Evolutionary conservation across 163 green algal species (phyloP).

Genomic region (Scenedesmus sp.): DNA sequence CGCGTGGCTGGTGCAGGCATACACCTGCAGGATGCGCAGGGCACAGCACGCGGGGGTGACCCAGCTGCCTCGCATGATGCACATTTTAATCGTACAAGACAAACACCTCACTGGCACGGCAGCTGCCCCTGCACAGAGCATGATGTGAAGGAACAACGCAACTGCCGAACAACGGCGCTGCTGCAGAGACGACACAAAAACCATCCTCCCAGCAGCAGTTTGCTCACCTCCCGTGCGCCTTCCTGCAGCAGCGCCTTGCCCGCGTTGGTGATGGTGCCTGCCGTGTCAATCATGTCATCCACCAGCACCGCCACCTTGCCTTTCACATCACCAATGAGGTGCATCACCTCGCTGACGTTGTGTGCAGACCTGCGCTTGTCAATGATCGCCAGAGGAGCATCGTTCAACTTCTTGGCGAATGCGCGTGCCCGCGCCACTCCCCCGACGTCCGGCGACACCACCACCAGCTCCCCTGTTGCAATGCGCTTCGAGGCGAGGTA

Average conservation of each 20-base stretch:
- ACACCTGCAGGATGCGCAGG: constrained; percentile 73
- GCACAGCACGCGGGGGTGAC: not conserved
- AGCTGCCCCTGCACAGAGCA: too few species aligned
- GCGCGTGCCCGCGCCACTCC: constrained; percentile 96
- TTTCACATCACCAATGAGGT: constrained; percentile 98
- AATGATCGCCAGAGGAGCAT: constrained; percentile 98
- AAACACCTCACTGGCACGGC: too few species aligned
- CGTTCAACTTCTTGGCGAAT: constrained; percentile 99
- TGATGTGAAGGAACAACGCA: too few species aligned
- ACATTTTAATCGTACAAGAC: not conserved
- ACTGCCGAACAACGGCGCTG: too few species aligned
- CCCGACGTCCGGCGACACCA: constrained; percentile 99
- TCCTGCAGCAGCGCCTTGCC: constrained; percentile 91
- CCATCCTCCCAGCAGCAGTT: not conserved
- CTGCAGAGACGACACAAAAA: too few species aligned
- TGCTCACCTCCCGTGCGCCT: constrained; percentile 82
- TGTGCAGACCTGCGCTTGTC: constrained; percentile 97
- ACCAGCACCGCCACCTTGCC: constrained; percentile 99
- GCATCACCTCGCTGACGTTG: constrained; percentile 99
- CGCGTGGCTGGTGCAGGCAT: constrained; percentile 97
- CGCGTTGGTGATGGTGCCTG: constrained; percentile 98
- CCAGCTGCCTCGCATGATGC: not conserved
- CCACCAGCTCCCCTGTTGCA: constrained; percentile 93
- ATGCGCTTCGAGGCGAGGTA: constrained; percentile 99
- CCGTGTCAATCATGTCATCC: constrained; percentile 99